Base-by-base conservation (phyloP, 495 filamentous ascomycete genomes). In the Eremomyces bilateralis region DNA sequence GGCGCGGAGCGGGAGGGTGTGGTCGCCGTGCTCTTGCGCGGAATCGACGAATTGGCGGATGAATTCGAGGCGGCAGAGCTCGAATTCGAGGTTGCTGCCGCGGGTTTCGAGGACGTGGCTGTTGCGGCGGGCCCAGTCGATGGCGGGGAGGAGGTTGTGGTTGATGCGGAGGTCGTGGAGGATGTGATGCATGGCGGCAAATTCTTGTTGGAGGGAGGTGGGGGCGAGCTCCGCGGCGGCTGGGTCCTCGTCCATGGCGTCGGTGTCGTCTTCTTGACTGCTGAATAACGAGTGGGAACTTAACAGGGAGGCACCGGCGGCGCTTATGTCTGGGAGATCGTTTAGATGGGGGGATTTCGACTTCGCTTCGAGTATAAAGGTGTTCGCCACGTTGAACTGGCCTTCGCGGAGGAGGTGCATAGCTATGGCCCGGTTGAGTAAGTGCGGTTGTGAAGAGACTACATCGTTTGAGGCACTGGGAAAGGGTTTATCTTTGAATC, bases 361-460 rank as follows among this genome's bases (percentile, higher is more conserved):
- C 42, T 37, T 65, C 41, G 53, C 61, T 44, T 93, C 84, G 8
- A 57, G 54, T 15, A 84, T 64, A 39, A 94, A 93, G 3, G 75
- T 80, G 3, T 71, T 63, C 2, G 84, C 84, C 1, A 93, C 85
- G 12, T 54, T 60, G 52, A 97, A 95, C 49, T 92, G 77, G 22
- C 88, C 88, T 59, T 95, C 90, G 16, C 88, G 73, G 13, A 95
- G 66, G 11, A 97, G 62, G 51, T 97, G 88, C 83, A 97, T 93
- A 2, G 78, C 80, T 36, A 95, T 88, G 15, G 88, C 88, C 16
- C 83, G 65, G 51, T 95, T 85, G 45, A 94, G 78, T 6, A 92
- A 64, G 22, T 64, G 55, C 3, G 73, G 60, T 39, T 90, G 72
- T 17, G 73, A 65, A 3, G 69, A 71, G 43, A 93, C 67, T n/a